These are phyloP conservation scores for Termitomyces titanicus DNA, from an alignment of 768 basidiomycete species.

Conservation along the genomic window DNA sequence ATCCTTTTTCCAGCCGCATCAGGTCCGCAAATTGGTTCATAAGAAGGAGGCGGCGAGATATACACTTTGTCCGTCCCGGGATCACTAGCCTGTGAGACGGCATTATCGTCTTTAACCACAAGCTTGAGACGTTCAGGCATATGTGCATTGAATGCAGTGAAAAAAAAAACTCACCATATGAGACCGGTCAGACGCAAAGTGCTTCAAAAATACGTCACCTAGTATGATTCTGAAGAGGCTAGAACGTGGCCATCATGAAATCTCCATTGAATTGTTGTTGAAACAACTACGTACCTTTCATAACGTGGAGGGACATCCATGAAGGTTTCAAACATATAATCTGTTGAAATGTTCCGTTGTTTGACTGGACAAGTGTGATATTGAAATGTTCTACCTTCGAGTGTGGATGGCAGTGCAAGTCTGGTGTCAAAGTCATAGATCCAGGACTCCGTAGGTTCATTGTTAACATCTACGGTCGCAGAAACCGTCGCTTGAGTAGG, in stretches of 20 bases:
- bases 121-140: slow-evolving; percentile 6
- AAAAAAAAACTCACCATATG: slow-evolving; percentile 54
- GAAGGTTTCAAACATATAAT: slow-evolving; percentile 46
- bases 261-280: not conserved
- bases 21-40: slow-evolving; percentile 46
- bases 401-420: slow-evolving; percentile 47
- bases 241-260: not conserved
- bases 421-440: slow-evolving; percentile 68
- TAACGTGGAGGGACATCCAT: slow-evolving; percentile 31
- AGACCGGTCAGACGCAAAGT: slow-evolving; percentile 73
- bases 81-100: not conserved
- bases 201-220: slow-evolving; percentile 43
- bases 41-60: slow-evolving; percentile 42
- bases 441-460: slow-evolving; percentile 30
- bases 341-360: slow-evolving; percentile 26
- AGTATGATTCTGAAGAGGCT: slow-evolving; percentile 65
- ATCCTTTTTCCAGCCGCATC: slow-evolving; percentile 34
- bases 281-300: slow-evolving; percentile 37
- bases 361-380: not conserved
- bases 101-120: not conserved
- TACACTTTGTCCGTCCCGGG: slow-evolving; percentile 23
- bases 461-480: not conserved
- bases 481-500: not conserved
- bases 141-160: not conserved
- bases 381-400: slow-evolving; percentile 35